Evolutionary conservation across 106 monocot genomes (phyloP), one percentile per base, ranked within the genome.

Genomic region (Dioscorea alata): DNA sequence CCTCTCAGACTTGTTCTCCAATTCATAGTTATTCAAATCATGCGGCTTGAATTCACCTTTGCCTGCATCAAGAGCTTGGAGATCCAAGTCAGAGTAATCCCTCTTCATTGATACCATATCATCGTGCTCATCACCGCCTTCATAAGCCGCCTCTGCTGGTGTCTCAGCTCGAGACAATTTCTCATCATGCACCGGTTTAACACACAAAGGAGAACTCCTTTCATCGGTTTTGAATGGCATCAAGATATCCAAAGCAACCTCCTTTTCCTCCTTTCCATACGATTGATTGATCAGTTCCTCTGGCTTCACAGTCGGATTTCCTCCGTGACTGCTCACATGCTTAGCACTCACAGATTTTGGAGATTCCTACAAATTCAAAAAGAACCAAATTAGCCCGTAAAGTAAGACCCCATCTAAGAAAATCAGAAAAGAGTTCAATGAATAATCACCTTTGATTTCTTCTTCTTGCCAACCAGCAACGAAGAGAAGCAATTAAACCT

Each of bases 121-220:
- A 48, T 95, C 88, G 19, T 88, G 80, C 69, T 91, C 88, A 60
- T 91, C 88, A 19, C 83, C 79, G 16, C 84, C 88, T 69, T 96
- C 83, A 64, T 86, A 88, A 63, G 83, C 85, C 25, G 65, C 63
- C 71, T 86, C 91, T 7, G 54, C 63, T 18, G 12, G 19, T 13
- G 31, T 22, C 21, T 76, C 65, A 23, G 51, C 50, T n/a, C 24
- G 60, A 19, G 13, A 65, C 48, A 49, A 68, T 59, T 56, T 67
- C 34, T 73, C 66, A 20, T 73, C 54, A 2, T 34, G 67, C 15
- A 22, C 35, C 31, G 64, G 28, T 33, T 91, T 75, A 42, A 56
- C 57, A 53, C 42, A 42, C 25, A 2, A 16, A 12, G 60, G 7
- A 56, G 71, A 31, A 14, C 12, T 34, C 33, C 52, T 67, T 59